These are phyloP conservation scores for Ceriops tagal DNA, from an alignment of 345 rosid species.

Conservation along the genomic window DNA sequence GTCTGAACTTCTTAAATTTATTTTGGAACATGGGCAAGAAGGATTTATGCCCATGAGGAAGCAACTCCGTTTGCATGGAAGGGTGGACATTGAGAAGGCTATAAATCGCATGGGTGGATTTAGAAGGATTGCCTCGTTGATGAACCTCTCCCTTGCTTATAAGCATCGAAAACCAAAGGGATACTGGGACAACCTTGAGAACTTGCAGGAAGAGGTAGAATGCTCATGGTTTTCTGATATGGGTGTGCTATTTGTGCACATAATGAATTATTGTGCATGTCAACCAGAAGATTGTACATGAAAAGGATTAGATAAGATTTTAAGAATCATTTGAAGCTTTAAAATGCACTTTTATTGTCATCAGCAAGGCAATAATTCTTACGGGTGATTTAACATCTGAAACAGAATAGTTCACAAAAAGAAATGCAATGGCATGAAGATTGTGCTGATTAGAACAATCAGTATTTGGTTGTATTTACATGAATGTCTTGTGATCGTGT, in stretches of 20 bases:
- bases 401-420: too few relatives aligned
- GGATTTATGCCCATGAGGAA: slow-evolving; percentile 99
- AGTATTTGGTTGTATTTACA: too few relatives aligned
- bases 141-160: slow-evolving; percentile 91
- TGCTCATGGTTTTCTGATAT: not conserved
- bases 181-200: slow-evolving; percentile 91
- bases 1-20: slow-evolving; percentile 74
- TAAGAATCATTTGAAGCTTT: too few relatives aligned
- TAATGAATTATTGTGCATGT: not conserved
- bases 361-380: too few relatives aligned
- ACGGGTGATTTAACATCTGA: too few relatives aligned
- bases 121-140: slow-evolving; percentile 67
- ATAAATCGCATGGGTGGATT: slow-evolving; percentile 92
- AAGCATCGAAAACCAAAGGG: slow-evolving; percentile 95
- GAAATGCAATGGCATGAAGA: too few relatives aligned
- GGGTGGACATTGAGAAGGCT: slow-evolving; percentile 95
- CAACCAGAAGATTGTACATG: not conserved
- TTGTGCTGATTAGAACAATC: too few relatives aligned
- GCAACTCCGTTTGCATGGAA: slow-evolving; percentile 81
- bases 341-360: too few relatives aligned
- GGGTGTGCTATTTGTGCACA: not conserved
- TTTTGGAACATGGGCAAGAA: slow-evolving; percentile 81
- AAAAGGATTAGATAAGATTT: not conserved
- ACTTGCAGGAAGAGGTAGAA: slow-evolving; percentile 83
- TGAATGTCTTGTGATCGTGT: too few relatives aligned